A percentile compares a stretch with the other conserved stretches of the same genome.
phyloP scores from a whole-genome alignment of 805 yeast species.

The Cyberlindnera amylophila region DNA sequence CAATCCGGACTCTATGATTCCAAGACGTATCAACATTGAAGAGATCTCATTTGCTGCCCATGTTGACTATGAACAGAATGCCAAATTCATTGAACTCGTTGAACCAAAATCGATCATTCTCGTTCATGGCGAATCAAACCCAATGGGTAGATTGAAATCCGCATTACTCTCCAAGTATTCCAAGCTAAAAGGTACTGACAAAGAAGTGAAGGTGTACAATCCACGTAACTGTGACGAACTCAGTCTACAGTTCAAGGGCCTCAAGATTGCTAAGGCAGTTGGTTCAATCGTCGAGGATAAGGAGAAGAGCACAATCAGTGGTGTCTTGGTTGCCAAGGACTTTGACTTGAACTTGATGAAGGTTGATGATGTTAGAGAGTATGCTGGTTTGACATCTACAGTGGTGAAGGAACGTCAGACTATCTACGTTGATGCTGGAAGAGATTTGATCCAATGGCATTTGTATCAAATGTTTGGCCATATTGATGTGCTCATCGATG shows the following conservation, averaged over 20 bases:
- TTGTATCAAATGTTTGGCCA: conserved; percentile 93
- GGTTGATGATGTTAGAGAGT: conserved; percentile 84
- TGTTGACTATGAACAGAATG: conserved; percentile 91
- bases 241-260: conserved; percentile 72
- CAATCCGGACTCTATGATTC: conserved; percentile 81
- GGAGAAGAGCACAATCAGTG: conserved; percentile 53
- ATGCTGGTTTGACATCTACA: conserved; percentile 81
- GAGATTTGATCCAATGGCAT: conserved; percentile 82
- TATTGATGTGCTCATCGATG: conserved; percentile 60
- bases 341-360: conserved; percentile 82
- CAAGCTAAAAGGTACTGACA: conserved; percentile 74
- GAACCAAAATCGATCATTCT: conserved; percentile 82
- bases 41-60: conserved; percentile 99
- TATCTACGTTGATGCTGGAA: conserved; percentile 73
- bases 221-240: conserved; percentile 89
- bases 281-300: conserved; percentile 53
- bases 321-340: conserved; percentile 87
- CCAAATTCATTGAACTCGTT: conserved; percentile 84
- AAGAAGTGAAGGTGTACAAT: conserved; percentile 86
- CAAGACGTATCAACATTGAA: conserved; percentile 82
- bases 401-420: conserved; percentile 79
- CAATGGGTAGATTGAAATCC: conserved; percentile 97
- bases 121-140: conserved; percentile 96
- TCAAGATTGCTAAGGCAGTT: conserved; percentile 75
- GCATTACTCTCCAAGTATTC: conserved; percentile 87